phyloP scores from a whole-genome alignment of 2,329 filamentous ascomycete genomes.

The Chalara sp. region DNA sequence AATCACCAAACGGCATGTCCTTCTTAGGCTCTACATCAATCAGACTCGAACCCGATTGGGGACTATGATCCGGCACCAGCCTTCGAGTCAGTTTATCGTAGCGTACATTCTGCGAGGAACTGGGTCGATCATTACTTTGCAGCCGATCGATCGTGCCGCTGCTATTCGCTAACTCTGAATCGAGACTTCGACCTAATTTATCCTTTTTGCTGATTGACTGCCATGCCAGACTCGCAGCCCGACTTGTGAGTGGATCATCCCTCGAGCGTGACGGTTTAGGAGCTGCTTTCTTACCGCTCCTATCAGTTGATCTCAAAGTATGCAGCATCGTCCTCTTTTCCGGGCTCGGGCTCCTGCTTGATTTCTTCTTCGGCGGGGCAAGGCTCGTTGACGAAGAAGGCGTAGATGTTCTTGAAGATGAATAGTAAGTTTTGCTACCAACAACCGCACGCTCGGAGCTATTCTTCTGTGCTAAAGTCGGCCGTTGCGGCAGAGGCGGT shows the following conservation, averaged over 20 bases:
- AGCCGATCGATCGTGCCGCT: slow-evolving; percentile 17
- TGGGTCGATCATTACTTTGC: slow-evolving; percentile 11
- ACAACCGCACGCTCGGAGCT: slow-evolving; percentile 42
- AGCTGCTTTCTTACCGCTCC: slow-evolving; percentile 35
- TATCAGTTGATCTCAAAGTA: slow-evolving; percentile 46
- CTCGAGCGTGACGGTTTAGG: slow-evolving; percentile 28
- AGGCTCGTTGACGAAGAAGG: slow-evolving; percentile 13
- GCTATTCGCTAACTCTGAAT: slow-evolving; percentile 20
- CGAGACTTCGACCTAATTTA: slow-evolving; percentile 21
- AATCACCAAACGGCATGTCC: slow-evolving; percentile 12
- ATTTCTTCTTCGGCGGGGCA: slow-evolving; percentile 26
- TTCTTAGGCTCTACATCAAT: slow-evolving; percentile 20
- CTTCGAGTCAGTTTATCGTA: slow-evolving; percentile 28
- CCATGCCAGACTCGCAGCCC: slow-evolving; percentile 59
- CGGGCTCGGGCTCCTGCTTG: slow-evolving; percentile 45
- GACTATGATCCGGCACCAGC: slow-evolving; percentile 18
- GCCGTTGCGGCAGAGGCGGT: slow-evolving; percentile 43
- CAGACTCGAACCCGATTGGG: slow-evolving; percentile 12
- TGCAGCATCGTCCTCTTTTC: slow-evolving; percentile 57
- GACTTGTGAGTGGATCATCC: slow-evolving; percentile 50
- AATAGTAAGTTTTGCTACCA: slow-evolving; percentile 19
- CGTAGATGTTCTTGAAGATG: slow-evolving; percentile 12
- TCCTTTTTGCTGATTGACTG: slow-evolving; percentile 23
- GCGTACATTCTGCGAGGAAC: slow-evolving; percentile 17
- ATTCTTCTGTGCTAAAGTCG: slow-evolving; percentile 38